Evolutionary conservation across 2,329 filamentous ascomycete genomes (phyloP), one percentile per base, ranked within the genome.

Genomic region (Seiridium unicorne): DNA sequence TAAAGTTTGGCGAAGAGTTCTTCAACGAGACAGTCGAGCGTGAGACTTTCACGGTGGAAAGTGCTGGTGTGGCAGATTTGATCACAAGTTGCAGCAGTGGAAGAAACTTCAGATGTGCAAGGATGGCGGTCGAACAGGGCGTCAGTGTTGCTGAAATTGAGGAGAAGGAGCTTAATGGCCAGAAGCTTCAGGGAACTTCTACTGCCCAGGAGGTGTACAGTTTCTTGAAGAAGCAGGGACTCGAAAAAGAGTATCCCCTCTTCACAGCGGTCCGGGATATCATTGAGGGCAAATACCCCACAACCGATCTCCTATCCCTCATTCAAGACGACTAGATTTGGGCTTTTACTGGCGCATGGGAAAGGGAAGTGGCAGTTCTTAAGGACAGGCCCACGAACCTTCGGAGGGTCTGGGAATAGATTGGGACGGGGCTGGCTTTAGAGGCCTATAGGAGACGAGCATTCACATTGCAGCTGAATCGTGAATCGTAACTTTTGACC

Each of bases 121-220:
- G 90, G 82, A 88, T 93, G 81, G 89, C 91, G 34, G 86, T 97
- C 38, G 85, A 93, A 79, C 87, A 89, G 70, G 89, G 90, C 36
- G 82, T 94, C 66, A 84, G 86, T 7, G 92, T 99, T 44, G 87
- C 90, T 66, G 92, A 98, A 75, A 89, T 99, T 48, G 95, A 99
- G 81, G 84, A 86, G 71, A 85, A 88, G 61, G 93, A 97, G 73
- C 83, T 99, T 63, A 98, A 99, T 73, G 95, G 95, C 11, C 95
- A 99, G 82, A 97, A 96, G 80, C 81, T 99, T n/a, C 95, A 99
- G 79, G 95, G 95, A 44, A 98, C 93, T 0, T 89, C 89, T 67
- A 99, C 95, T 3, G 93, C 95, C 7, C 86, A 89, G 64, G 95
- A 99, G 75, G 93, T 99, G 47, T 91, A 96, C 78, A 87, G 83